Evolutionary conservation across 2,329 filamentous ascomycete genomes (phyloP).

Genomic region (Colletotrichum zoysiae): DNA sequence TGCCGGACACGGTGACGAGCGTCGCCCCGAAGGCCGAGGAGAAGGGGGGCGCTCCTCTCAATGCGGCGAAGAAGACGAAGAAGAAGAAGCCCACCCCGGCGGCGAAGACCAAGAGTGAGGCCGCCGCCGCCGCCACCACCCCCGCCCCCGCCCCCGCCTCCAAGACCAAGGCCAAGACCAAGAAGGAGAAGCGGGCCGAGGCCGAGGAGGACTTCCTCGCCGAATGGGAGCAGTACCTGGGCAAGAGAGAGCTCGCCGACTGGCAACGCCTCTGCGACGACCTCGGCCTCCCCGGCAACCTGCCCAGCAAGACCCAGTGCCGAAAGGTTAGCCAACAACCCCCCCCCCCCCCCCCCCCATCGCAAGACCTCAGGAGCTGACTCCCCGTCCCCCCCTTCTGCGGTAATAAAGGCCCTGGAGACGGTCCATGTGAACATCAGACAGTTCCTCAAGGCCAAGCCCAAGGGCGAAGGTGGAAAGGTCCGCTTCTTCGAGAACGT

Average conservation of each 20-base stretch:
- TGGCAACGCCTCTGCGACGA: constrained; percentile 61
- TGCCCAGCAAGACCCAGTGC: constrained; percentile 60
- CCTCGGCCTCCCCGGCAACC: constrained; percentile 54
- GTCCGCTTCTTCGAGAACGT: constrained; percentile 52
- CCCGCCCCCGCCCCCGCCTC: not conserved
- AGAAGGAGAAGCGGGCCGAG: not conserved
- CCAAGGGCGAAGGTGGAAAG: constrained; percentile 44
- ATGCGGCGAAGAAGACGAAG: not conserved
- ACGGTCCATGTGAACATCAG: constrained; percentile 61
- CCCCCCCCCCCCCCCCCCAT: not conserved
- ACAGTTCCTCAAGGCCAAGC: constrained; percentile 59
- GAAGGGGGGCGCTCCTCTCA: not conserved
- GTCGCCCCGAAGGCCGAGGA: not conserved
- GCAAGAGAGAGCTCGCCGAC: constrained; percentile 51
- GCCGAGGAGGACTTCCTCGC: not conserved
- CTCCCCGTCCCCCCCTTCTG: not conserved
- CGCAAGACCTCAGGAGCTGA: not conserved
- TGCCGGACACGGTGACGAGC: not conserved
- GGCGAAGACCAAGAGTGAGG: not conserved
- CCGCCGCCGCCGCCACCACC: not conserved
- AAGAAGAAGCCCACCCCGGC: not conserved
- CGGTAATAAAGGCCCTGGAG: constrained; percentile 55
- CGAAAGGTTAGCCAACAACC: constrained; percentile 54
- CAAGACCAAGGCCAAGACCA: not conserved
- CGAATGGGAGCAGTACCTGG: constrained; percentile 50